phyloP scores from a whole-genome alignment of 345 rosid genomes.

The Ceriops tagal region DNA sequence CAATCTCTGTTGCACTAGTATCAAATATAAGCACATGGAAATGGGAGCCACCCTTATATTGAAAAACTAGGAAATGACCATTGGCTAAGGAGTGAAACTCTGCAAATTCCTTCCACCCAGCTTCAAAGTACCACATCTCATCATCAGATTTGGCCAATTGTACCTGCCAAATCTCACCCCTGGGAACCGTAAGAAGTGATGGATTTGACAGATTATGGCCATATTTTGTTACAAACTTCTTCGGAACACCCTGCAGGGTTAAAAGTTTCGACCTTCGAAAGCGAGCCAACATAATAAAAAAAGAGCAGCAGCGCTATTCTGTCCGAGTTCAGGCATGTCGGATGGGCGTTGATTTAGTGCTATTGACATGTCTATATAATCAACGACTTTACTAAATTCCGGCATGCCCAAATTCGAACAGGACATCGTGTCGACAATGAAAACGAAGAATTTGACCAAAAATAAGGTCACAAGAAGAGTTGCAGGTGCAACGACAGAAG shows the following conservation, averaged over 20 bases:
- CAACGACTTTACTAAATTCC: too few species aligned
- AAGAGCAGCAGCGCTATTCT: too few species aligned
- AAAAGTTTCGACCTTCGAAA: too few species aligned
- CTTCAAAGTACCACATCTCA: neutral
- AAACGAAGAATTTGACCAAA: too few species aligned
- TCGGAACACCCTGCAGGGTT: conserved; percentile 1
- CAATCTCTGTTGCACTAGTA: neutral
- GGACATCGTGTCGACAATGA: too few species aligned
- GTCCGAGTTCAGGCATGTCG: too few species aligned
- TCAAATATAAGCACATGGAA: neutral
- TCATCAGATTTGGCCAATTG: neutral
- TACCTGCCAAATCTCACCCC: neutral
- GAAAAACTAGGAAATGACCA: conserved; percentile 6
- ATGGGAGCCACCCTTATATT: neutral
- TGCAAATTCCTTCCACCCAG: conserved; percentile 14
- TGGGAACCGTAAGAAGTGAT: conserved; percentile 2
- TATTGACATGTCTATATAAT: too few species aligned
- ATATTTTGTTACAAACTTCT: neutral
- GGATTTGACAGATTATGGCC: conserved; percentile 3
- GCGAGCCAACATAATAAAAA: too few species aligned
- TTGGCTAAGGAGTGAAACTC: neutral
- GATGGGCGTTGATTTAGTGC: too few species aligned
- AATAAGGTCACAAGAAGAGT: too few species aligned
- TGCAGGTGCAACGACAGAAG: too few species aligned
- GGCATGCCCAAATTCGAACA: too few species aligned